These are phyloP conservation scores for Xylaria sp. DNA, from an alignment of 2,329 filamentous ascomycete species.

Conservation along the genomic window DNA sequence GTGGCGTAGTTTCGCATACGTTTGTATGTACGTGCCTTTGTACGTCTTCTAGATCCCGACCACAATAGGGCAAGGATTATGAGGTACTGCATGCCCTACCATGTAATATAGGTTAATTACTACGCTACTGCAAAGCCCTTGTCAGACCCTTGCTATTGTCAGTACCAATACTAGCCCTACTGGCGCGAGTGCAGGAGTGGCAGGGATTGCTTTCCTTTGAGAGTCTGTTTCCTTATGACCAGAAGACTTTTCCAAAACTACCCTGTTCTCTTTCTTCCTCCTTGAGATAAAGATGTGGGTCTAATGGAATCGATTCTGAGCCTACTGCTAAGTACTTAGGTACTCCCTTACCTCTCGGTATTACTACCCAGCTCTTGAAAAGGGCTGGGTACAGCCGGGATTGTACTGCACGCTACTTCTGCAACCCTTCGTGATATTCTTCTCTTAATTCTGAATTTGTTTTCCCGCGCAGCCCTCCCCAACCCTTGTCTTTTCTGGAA, in stretches of 20 bases:
- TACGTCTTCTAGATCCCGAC: slow-evolving; percentile 17
- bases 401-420: slow-evolving; percentile 8
- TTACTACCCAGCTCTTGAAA: neutral
- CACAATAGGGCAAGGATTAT: slow-evolving; percentile 26
- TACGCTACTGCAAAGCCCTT: slow-evolving; percentile 11
- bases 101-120: neutral
- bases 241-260: neutral
- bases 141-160: neutral
- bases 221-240: neutral
- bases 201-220: slow-evolving; percentile 18
- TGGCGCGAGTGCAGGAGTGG: neutral
- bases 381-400: neutral
- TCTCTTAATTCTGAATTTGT: slow-evolving; percentile 6
- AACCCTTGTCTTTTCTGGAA: slow-evolving; percentile 28
- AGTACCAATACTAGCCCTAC: slow-evolving; percentile 9
- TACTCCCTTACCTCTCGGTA: neutral
- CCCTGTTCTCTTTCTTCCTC: neutral
- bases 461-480: slow-evolving; percentile 10
- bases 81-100: slow-evolving; percentile 21
- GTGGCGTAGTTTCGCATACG: neutral
- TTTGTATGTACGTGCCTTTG: slow-evolving; percentile 12
- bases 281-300: slow-evolving; percentile 16
- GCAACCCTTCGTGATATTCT: neutral
- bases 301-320: slow-evolving; percentile 12
- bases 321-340: neutral